Conservation (phyloP, 345 rosid species). For the Dipteronia dyeriana region DNA sequence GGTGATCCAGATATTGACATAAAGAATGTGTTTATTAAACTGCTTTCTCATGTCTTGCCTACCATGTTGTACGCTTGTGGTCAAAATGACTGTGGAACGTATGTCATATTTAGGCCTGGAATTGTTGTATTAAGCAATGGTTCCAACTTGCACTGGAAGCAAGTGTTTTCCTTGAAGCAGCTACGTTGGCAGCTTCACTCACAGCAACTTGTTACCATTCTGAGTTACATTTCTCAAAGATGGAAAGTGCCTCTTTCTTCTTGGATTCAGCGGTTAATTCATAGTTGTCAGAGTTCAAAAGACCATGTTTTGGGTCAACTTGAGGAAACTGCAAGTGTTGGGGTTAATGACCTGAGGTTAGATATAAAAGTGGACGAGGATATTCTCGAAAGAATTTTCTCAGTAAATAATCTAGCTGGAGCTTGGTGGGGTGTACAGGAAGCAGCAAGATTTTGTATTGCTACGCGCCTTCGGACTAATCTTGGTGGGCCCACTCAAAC, state of each 20-base stretch:
- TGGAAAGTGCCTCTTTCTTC: constrained; percentile 86
- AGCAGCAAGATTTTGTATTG: constrained; percentile 87
- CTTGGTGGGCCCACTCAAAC: constrained; percentile 98
- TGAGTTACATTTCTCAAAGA: constrained; percentile 90
- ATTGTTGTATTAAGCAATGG: constrained; percentile 41
- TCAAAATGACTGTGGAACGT: constrained; percentile 44
- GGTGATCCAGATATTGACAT: constrained; percentile 75
- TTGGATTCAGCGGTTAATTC: constrained; percentile 80
- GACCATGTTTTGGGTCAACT: constrained; percentile 44
- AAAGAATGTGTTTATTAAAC: constrained; percentile 58
- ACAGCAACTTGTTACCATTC: constrained; percentile 85
- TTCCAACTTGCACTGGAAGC: constrained; percentile 79
- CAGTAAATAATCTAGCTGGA: constrained; percentile 76
- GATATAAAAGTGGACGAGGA: constrained; percentile 61
- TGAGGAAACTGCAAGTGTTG: constrained; percentile 56
- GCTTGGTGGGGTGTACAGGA: constrained; percentile 99
- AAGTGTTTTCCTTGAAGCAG: constrained; percentile 80
- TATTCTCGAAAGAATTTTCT: constrained; percentile 64
- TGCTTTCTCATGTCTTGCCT: constrained; percentile 71
- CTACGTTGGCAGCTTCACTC: constrained; percentile 69
- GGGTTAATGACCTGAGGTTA: constrained; percentile 46
- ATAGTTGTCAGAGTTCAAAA: constrained; percentile 50
- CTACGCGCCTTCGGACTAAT: constrained; percentile 83
- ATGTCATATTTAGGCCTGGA: constrained; percentile 42
- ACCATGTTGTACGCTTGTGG: constrained; percentile 58